Evolutionary conservation across 441 rosid genomes (phyloP).

Genomic region (Pelargonium citronellum): DNA sequence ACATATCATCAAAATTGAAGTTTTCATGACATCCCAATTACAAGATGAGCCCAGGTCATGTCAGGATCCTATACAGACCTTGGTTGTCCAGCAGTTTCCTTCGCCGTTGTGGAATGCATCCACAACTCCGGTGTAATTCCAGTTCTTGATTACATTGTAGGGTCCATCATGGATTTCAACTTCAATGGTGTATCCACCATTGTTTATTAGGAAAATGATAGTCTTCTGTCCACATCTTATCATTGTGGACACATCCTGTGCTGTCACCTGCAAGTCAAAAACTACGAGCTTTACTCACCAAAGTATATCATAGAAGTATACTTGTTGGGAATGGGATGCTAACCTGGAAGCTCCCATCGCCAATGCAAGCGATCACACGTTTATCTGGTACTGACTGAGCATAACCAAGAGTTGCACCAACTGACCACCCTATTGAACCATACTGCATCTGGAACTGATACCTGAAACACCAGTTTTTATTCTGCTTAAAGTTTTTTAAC

Average conservation of each 20-base stretch:
- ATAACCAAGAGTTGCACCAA: slow-evolving; percentile 86
- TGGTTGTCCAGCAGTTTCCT: neutral
- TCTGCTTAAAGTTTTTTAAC: no score
- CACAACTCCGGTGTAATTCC: slow-evolving; percentile 28
- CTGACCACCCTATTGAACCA: slow-evolving; percentile 92
- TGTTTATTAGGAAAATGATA: slow-evolving; percentile 78
- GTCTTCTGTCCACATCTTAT: slow-evolving; percentile 55
- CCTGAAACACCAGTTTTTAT: slow-evolving; percentile 32
- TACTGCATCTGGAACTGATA: slow-evolving; percentile 95
- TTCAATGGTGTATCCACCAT: slow-evolving; percentile 93
- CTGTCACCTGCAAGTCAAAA: slow-evolving; percentile 47
- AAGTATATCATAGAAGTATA: neutral
- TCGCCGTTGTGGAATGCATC: neutral
- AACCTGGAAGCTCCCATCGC: slow-evolving; percentile 93
- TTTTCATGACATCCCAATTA: no score
- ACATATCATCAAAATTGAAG: no score
- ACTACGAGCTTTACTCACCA: neutral
- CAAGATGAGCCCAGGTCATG: no score
- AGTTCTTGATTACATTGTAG: slow-evolving; percentile 90
- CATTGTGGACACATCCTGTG: slow-evolving; percentile 89
- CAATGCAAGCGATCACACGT: slow-evolving; percentile 76
- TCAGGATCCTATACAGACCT: neutral
- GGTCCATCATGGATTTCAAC: slow-evolving; percentile 94
- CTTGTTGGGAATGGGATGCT: neutral
- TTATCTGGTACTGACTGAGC: slow-evolving; percentile 77